Percentiles rank a stretch among this genome's conserved stretches.
phyloP scores from a whole-genome alignment of 345 rosid genomes.

The Eucalyptus erythrocorys region DNA sequence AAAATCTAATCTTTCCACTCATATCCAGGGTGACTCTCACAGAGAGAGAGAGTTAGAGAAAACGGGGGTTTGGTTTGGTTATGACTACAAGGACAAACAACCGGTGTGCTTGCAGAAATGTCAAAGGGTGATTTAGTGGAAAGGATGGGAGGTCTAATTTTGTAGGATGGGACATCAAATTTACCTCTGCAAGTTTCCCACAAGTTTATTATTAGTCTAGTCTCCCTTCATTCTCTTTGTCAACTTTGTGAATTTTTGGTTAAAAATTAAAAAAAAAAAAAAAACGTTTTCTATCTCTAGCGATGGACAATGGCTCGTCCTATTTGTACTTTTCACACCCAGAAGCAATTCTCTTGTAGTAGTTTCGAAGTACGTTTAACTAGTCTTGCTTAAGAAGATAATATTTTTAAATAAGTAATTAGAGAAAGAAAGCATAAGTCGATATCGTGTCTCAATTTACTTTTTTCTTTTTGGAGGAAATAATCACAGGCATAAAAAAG shows the following conservation, averaged over 20 bases:
- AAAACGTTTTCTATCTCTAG: neutral
- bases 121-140: constrained; percentile 8
- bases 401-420: neutral
- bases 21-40: neutral
- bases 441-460: neutral
- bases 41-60: neutral
- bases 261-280: too few species aligned
- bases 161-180: constrained; percentile 1
- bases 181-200: neutral
- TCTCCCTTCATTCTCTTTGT: neutral
- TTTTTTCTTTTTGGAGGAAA: neutral
- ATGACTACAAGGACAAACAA: neutral
- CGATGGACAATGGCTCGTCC: neutral
- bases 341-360: neutral
- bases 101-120: constrained; percentile 5
- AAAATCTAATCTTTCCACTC: neutral
- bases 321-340: neutral
- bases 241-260: neutral
- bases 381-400: neutral
- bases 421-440: neutral
- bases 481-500: neutral
- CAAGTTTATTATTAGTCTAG: neutral
- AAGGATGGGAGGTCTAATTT: constrained; percentile 4
- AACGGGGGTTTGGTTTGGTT: neutral
- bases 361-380: neutral